Conservation (phyloP, 1,284 basidiomycete species). For the Fomitopsis pinicola region DNA sequence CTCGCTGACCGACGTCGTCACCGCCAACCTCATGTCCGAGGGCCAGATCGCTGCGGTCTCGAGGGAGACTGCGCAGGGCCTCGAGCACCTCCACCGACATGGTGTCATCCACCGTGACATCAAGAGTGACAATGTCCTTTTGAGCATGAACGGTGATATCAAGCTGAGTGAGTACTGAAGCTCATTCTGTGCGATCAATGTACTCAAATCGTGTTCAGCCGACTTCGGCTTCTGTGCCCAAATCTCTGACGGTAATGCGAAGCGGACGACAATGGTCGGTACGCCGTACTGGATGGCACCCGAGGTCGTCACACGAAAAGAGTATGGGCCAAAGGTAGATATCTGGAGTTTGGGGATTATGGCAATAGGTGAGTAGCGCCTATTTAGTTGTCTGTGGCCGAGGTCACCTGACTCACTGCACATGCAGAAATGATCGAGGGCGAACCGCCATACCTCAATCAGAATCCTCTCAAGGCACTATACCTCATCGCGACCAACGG, state of each 20-base stretch:
- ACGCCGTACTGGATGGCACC: slow-evolving; percentile 99
- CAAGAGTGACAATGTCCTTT: slow-evolving; percentile 95
- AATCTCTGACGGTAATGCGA: slow-evolving; percentile 88
- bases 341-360: slow-evolving; percentile 99
- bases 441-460: slow-evolving; percentile 96
- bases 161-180: slow-evolving; percentile 79
- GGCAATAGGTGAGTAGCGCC: slow-evolving; percentile 74
- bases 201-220: slow-evolving; percentile 46
- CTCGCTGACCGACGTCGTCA: slow-evolving; percentile 92
- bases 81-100: slow-evolving; percentile 91
- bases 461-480: slow-evolving; percentile 92
- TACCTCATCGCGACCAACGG: slow-evolving; percentile 98
- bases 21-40: slow-evolving; percentile 94
- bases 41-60: slow-evolving; percentile 94
- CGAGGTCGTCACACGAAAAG: slow-evolving; percentile 96
- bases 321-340: slow-evolving; percentile 98
- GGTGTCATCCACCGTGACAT: slow-evolving; percentile 98
- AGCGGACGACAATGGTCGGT: slow-evolving; percentile 99
- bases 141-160: slow-evolving; percentile 92
- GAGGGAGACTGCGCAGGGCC: slow-evolving; percentile 85
- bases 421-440: slow-evolving; percentile 84
- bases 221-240: slow-evolving; percentile 99
- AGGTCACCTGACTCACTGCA: no score
- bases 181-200: neutral
- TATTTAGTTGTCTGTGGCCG: no score